Base-by-base conservation (phyloP, 2,329 filamentous ascomycete species). In the Cercospora janseana region DNA sequence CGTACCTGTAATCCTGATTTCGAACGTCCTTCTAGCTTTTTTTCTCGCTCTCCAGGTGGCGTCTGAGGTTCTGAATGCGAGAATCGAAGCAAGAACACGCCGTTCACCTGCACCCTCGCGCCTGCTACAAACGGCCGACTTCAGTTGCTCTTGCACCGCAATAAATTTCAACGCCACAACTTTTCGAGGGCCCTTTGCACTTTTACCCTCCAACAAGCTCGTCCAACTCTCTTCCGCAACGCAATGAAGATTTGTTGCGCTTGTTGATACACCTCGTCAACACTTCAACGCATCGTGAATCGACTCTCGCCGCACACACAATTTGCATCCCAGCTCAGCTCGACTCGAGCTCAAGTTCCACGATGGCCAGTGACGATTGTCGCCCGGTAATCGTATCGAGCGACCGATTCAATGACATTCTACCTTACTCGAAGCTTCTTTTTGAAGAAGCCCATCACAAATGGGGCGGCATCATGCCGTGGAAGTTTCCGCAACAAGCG, bases 401-500 rank as follows among this genome's bases (percentile, higher is more conserved):
- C 51, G 56, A 66, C 28, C 61, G 64, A 31, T 62, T 45, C 41
- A 16, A 21, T 20, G 66, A 67, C 51, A 49, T 69, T 26, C 43
- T 51, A 27, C 61, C 64, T n/a, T 67, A 66, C 61, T 53, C 50
- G 45, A 48, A 58, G 21, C 35, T 49, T 41, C 54, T 66, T 34
- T 65, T 62, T 55, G 45, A 40, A 28, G 46, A 47, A n/a, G 57
- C 62, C n/a, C 41, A 41, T 3, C 26, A 55, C 18, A 59, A 57
- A 47, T 68, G 64, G 61, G 47, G 54, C 16, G 42, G 46, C 18
- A 58, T 68, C 35, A 57, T 67, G 40, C 65, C 63, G 9, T 64
- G 63, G 56, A 54, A 68, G 13, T 69, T 67, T 35, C 66, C 66
- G 5, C 59, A 58, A 16, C 34, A 55, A 8, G 60, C 54, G 28